phyloP scores from a whole-genome alignment of 192 early-diverging fungal species.

The Backusella luteola region DNA sequence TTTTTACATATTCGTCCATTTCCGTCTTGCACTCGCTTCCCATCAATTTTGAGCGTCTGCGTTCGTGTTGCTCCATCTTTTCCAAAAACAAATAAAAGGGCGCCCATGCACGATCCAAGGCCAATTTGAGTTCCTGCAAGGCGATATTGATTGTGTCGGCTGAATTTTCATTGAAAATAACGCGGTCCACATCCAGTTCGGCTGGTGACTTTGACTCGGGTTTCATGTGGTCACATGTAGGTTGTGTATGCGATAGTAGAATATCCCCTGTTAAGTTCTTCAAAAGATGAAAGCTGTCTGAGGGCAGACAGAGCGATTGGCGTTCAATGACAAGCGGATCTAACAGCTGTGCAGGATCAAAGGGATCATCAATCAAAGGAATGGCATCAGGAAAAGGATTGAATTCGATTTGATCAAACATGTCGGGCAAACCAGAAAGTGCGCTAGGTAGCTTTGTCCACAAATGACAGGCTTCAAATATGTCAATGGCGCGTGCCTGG shows the following conservation, averaged over 20 bases:
- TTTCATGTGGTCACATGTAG: conserved; percentile 69
- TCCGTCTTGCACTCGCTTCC: conserved; percentile 20
- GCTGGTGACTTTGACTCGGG: conserved; percentile 62
- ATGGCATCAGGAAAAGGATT: conserved; percentile 41
- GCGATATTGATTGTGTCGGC: conserved; percentile 50
- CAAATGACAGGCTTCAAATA: conserved; percentile 19
- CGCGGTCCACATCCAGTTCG: conserved; percentile 67
- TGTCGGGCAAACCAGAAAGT: conserved; percentile 42
- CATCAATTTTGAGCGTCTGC: conserved; percentile 17
- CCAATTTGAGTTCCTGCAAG: conserved; percentile 54
- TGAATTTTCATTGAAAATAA: conserved; percentile 68
- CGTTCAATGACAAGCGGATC: conserved; percentile 67
- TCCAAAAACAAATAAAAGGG: conserved; percentile 42
- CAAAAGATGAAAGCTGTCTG: conserved; percentile 60
- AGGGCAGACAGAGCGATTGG: conserved; percentile 58
- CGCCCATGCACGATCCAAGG: conserved; percentile 66
- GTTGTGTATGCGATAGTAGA: conserved; percentile 66
- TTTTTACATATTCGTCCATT: conserved; percentile 26
- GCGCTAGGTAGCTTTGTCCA: conserved; percentile 49
- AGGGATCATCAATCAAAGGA: conserved; percentile 51
- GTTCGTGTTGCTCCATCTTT: conserved; percentile 16
- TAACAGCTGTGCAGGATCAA: conserved; percentile 64
- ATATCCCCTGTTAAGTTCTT: conserved; percentile 65
- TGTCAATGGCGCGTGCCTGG: conserved; percentile 3
- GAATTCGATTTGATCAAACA: conserved; percentile 50